phyloP scores from a whole-genome alignment of 2,329 filamentous ascomycete species.

The Helotiales sp. region DNA sequence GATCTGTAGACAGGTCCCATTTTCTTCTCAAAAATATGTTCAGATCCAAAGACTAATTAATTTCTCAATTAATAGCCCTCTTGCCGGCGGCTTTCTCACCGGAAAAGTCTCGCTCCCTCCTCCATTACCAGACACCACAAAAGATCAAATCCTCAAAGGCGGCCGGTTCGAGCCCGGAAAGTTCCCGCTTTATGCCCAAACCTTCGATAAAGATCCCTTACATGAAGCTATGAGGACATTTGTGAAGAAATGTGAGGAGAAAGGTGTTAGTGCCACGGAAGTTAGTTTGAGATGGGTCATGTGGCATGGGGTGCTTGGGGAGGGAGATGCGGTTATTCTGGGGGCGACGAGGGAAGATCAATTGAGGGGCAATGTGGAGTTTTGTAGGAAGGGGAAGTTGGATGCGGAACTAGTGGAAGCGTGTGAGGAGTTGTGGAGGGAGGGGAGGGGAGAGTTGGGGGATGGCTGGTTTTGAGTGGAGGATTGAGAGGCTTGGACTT shows the following conservation, averaged over 20 bases:
- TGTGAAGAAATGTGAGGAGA: conserved; percentile 47
- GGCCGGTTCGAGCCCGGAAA: conserved; percentile 6
- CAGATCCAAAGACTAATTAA: too few species aligned
- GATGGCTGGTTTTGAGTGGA: neutral
- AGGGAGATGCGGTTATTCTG: conserved; percentile 40
- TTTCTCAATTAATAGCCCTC: too few species aligned
- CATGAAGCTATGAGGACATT: conserved; percentile 46
- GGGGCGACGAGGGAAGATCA: conserved; percentile 32
- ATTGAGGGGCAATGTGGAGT: conserved; percentile 27
- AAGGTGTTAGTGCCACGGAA: conserved; percentile 45
- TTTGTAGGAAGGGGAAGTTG: conserved; percentile 37
- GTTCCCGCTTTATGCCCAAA: conserved; percentile 7
- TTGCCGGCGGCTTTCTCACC: conserved; percentile 39
- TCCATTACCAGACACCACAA: neutral
- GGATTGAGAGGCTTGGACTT: neutral
- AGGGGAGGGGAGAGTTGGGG: conserved; percentile 5
- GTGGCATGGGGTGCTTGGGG: conserved; percentile 42
- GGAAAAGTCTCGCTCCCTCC: conserved; percentile 37
- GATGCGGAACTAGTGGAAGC: conserved; percentile 38
- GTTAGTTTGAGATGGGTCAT: conserved; percentile 51
- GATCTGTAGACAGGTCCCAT: too few species aligned
- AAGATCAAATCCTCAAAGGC: conserved; percentile 10
- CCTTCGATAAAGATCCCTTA: conserved; percentile 36
- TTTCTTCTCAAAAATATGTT: too few species aligned
- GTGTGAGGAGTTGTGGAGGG: conserved; percentile 27